Percentiles rank a stretch among this genome's conserved stretches.
Conservation (phyloP, 768 basidiomycete species). For the Lactarius hatsudake region DNA sequence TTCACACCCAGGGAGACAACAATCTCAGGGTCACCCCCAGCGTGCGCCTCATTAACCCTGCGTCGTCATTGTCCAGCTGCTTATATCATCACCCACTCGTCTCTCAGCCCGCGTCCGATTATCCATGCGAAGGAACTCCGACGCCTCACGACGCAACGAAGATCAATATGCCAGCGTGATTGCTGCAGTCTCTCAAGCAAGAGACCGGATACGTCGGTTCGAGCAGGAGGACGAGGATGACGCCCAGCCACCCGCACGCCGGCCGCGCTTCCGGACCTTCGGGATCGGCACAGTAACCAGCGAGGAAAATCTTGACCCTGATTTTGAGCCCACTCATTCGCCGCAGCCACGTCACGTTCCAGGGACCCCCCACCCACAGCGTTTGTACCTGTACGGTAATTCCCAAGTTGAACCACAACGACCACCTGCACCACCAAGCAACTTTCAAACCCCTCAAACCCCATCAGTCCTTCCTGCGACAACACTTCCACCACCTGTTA, state of each 20-base stretch:
- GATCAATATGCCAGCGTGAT: constrained; percentile 19
- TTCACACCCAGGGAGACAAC: constrained; percentile 8
- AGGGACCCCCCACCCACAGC: constrained; percentile 15
- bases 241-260: background rate
- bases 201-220: constrained; percentile 8
- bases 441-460: background rate
- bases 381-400: background rate
- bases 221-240: background rate
- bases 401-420: constrained; percentile 18
- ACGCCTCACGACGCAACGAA: constrained; percentile 6
- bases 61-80: background rate
- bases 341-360: constrained; percentile 23
- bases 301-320: constrained; percentile 16
- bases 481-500: background rate
- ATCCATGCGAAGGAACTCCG: constrained; percentile 18
- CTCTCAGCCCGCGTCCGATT: constrained; percentile 17
- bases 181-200: constrained; percentile 14
- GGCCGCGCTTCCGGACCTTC: constrained; percentile 12
- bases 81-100: background rate
- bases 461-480: background rate
- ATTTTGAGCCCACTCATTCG: constrained; percentile 7
- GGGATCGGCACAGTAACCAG: constrained; percentile 17
- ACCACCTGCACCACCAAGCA: constrained; percentile 4
- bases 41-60: constrained; percentile 4
- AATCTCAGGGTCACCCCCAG: constrained; percentile 11